Percentiles rank a stretch among this genome's conserved stretches.
These are phyloP conservation scores for Lotmaria passim DNA, from an alignment of 208 protist species.

Conservation along the genomic window DNA sequence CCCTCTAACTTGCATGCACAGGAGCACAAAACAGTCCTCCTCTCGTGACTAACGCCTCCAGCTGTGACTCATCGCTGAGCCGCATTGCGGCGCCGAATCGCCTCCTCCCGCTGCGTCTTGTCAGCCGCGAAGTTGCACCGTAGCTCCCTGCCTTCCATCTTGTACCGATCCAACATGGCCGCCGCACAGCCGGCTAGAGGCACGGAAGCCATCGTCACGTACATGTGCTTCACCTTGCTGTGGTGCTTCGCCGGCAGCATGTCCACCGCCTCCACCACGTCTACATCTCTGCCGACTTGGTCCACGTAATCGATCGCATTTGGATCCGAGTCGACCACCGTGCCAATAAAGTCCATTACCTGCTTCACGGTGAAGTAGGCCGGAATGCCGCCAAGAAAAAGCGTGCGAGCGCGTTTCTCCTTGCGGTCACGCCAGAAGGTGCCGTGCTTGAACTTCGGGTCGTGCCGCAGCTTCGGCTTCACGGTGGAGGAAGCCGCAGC, in stretches of 20 bases:
- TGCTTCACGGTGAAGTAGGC: constrained; percentile 48
- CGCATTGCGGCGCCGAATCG: constrained; percentile 46
- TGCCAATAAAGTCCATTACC: constrained; percentile 74
- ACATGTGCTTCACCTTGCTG: constrained; percentile 76
- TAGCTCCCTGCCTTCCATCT: constrained; percentile 48
- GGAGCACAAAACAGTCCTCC: too few species aligned
- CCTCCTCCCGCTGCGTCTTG: constrained; percentile 76
- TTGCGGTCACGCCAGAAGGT: constrained; percentile 88
- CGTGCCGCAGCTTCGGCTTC: constrained; percentile 60
- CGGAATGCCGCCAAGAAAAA: constrained; percentile 88
- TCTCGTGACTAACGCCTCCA: background rate
- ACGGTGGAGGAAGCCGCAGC: too few species aligned
- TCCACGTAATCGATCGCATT: constrained; percentile 36
- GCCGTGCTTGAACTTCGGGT: constrained; percentile 84
- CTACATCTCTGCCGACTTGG: constrained; percentile 21
- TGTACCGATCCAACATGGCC: constrained; percentile 58
- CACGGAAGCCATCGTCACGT: constrained; percentile 70
- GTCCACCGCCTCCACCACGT: constrained; percentile 74
- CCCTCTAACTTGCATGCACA: too few species aligned
- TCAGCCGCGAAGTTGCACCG: constrained; percentile 89
- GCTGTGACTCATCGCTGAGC: background rate
- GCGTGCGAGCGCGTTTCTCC: constrained; percentile 71
- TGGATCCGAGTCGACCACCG: constrained; percentile 49
- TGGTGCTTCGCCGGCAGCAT: constrained; percentile 63
- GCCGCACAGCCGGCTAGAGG: constrained; percentile 53